Percentiles rank a stretch among this genome's conserved stretches.
Evolutionary conservation across 768 basidiomycete species (phyloP).

Genomic region (Naganishia friedmannii): DNA sequence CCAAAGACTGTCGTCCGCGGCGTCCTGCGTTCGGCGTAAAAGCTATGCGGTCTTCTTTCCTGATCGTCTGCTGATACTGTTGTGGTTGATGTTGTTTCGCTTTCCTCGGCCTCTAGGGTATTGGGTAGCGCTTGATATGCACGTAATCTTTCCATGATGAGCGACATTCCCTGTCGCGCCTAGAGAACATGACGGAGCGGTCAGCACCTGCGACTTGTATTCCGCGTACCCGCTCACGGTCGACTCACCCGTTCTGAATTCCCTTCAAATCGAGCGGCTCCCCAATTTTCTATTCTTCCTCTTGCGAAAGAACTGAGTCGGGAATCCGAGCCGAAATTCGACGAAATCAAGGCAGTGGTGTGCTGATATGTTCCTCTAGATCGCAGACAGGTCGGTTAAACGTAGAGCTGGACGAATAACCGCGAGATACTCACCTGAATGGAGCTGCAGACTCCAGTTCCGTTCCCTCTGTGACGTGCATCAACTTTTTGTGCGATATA

Average conservation of each 20-base stretch:
- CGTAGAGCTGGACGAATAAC: slow-evolving; percentile 13
- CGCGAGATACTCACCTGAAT: slow-evolving; percentile 13
- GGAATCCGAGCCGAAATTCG: slow-evolving; percentile 84
- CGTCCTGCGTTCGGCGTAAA: background rate
- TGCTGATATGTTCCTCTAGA: slow-evolving; percentile 73
- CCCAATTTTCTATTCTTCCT: slow-evolving; percentile 72
- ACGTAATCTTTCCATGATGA: slow-evolving; percentile 73
- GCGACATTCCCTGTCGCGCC: slow-evolving; percentile 64
- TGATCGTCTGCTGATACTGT: background rate
- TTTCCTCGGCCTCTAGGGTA: slow-evolving; percentile 36
- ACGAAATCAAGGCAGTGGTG: slow-evolving; percentile 82
- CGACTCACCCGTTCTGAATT: slow-evolving; percentile 74
- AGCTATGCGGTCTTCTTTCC: slow-evolving; percentile 16
- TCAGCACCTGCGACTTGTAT: background rate
- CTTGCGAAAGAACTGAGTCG: slow-evolving; percentile 58
- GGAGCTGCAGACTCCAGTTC: slow-evolving; percentile 63
- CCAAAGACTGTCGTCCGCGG: background rate
- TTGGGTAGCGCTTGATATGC: slow-evolving; percentile 66
- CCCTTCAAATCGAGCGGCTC: slow-evolving; percentile 76
- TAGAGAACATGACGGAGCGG: slow-evolving; percentile 11
- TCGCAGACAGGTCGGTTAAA: background rate
- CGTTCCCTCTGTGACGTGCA: slow-evolving; percentile 85
- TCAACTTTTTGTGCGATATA: slow-evolving; percentile 87
- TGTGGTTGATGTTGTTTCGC: background rate
- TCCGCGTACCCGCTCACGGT: background rate